Base-by-base conservation (phyloP, 176 grass and related monocot species). In the Oryza australiensis region DNA sequence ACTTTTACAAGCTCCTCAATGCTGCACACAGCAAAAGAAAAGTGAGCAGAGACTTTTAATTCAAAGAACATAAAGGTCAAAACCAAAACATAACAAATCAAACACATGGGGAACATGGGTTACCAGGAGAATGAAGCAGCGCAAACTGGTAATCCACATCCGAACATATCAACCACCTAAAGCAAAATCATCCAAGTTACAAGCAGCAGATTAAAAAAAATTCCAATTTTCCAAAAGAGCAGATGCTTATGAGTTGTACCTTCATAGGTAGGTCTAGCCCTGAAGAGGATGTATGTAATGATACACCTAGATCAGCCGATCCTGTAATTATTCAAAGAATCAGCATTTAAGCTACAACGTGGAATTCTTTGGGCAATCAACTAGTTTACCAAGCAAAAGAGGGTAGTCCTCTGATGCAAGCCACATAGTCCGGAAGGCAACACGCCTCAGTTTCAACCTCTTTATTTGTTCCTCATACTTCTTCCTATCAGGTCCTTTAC, bases 121-220 rank as follows among this genome's bases (percentile, higher is more conserved):
- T 98, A 99, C 96, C 96, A 99, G 32, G 96, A 99, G 55, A 93
- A 99, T 11, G 96, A 99, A 90, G 86, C 93, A 68, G 96, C 96
- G 82, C 96, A 99, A 85, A 95, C 96, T 42, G 96, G 96, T 83
- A 99, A 84, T 67, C 96, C 96, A 74, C 96, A 99, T 85, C 96
- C 96, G 85, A 99, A 99, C 96, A 99, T 99, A 99, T 99, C 96
- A 80, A 94, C 96, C 40, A 99, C 93, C 96, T 99, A 78, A 78
- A 84, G 46, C 71, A 22, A 34, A 49, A 64, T 41, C 53, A 59
- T 74, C 77, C 60, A 43, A 29, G 67, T 87, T 84, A 84, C 2
- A 60, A 24, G 42, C 55, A 81, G 26, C 45, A 27, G 66, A 84
- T 20, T n/a, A n/a, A n/a, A 68, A 62, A 72, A 68, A 76, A 75